phyloP scores from a whole-genome alignment of 495 filamentous ascomycete species.

The Neurospora tetrasperma region DNA sequence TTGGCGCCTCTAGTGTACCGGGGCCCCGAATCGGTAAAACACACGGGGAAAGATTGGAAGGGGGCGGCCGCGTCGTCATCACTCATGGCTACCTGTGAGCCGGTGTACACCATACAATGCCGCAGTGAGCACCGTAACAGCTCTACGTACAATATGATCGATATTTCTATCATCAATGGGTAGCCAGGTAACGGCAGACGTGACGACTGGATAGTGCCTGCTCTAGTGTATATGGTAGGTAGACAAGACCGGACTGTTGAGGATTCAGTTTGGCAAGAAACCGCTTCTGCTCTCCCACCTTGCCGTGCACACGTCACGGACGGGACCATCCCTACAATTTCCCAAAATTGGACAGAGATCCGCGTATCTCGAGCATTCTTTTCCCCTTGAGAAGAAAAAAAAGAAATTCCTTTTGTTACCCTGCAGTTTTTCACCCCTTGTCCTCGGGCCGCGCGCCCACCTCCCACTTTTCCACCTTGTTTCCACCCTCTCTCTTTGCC shows the following conservation, averaged over 20 bases:
- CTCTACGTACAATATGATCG: too few species aligned
- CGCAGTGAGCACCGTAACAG: not conserved
- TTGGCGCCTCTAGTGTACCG: not conserved
- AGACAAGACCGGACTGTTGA: not conserved
- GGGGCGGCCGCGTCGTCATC: not conserved
- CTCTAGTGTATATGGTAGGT: too few species aligned
- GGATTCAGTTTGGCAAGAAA: not conserved
- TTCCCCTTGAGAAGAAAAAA: not conserved
- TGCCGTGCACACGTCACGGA: not conserved
- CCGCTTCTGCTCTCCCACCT: not conserved
- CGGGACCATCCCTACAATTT: not conserved
- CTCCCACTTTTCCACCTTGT: not conserved
- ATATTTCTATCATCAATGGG: not conserved
- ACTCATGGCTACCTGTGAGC: not conserved
- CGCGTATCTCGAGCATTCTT: not conserved
- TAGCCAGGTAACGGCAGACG: not conserved
- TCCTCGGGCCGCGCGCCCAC: not conserved
- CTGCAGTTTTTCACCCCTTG: not conserved
- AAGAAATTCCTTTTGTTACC: not conserved
- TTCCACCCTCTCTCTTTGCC: not conserved
- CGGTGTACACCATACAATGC: not conserved
- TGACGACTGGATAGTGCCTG: not conserved
- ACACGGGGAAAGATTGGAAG: too few species aligned
- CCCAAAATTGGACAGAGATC: not conserved
- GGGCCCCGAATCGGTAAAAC: too few species aligned